Percentiles rank a stretch among this genome's conserved stretches.
Evolutionary conservation across 2,329 filamentous ascomycete species (phyloP).

Genomic region (Ophiostoma quercus): DNA sequence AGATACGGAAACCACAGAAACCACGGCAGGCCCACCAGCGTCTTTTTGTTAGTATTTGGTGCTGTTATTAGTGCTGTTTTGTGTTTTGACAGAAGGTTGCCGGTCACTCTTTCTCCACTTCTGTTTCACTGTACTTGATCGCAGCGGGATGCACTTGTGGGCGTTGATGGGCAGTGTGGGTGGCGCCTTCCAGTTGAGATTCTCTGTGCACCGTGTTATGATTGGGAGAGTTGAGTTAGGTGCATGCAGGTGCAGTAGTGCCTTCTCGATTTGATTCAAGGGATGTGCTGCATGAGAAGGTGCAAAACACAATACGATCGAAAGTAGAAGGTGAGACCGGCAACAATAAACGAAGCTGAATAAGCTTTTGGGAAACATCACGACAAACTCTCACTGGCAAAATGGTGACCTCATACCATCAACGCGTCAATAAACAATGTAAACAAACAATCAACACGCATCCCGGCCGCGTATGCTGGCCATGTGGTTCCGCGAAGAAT

Average conservation of each 20-base stretch:
- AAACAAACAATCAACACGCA: background rate
- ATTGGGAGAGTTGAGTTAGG: background rate
- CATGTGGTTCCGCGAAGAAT: conserved; percentile 8
- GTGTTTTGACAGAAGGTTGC: conserved; percentile 2
- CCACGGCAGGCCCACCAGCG: conserved; percentile 21
- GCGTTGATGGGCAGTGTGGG: background rate
- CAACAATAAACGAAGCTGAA: background rate
- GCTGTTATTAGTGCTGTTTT: background rate
- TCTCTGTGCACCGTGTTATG: background rate
- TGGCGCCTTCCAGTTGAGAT: background rate
- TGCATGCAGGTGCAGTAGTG: conserved; percentile 2
- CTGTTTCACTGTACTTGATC: background rate
- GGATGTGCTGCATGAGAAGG: background rate
- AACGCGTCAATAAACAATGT: background rate
- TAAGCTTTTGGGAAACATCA: background rate
- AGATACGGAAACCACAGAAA: conserved; percentile 27
- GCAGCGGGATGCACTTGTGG: background rate
- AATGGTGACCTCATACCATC: background rate
- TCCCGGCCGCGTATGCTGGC: conserved; percentile 8
- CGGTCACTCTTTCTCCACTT: conserved; percentile 8
- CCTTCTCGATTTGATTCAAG: background rate
- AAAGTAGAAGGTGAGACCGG: background rate
- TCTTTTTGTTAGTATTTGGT: background rate
- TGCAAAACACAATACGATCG: background rate
- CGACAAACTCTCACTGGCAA: background rate